These are phyloP conservation scores for Kuraishia molischiana DNA, from an alignment of 805 yeast genomes.

Conservation along the genomic window DNA sequence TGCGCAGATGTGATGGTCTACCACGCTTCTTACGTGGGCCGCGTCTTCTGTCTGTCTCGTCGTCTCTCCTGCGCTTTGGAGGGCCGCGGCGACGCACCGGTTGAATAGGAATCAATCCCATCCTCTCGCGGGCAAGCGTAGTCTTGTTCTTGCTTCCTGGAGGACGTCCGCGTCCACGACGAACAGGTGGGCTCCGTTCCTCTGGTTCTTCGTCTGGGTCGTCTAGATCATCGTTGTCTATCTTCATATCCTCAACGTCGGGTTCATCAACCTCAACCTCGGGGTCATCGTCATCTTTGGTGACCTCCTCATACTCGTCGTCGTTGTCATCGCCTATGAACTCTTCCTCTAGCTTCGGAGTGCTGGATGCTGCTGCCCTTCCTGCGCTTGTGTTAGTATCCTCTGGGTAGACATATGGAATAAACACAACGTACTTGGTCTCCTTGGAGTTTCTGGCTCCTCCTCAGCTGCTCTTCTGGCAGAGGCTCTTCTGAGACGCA, in stretches of 20 bases:
- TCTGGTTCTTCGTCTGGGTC: conserved; percentile 10
- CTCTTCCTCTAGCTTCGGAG: neutral
- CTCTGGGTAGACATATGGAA: no score
- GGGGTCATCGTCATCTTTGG: neutral
- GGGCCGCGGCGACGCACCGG: conserved; percentile 8
- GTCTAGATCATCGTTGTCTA: conserved; percentile 15
- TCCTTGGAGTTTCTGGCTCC: neutral
- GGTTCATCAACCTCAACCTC: conserved; percentile 2
- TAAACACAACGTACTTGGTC: neutral
- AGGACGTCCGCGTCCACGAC: conserved; percentile 21
- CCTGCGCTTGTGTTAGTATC: neutral
- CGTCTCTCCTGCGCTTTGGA: conserved; percentile 15
- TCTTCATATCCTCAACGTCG: conserved; percentile 5
- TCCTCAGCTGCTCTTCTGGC: neutral
- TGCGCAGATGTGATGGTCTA: conserved; percentile 7
- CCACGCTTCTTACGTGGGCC: conserved; percentile 7
- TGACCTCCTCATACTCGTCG: conserved; percentile 2
- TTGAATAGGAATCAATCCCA: conserved; percentile 8
- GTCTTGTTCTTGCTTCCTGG: conserved; percentile 15
- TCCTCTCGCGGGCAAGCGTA: conserved; percentile 13
- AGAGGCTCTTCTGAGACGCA: neutral
- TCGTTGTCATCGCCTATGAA: neutral
- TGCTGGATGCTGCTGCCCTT: neutral
- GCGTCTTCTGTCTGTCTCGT: conserved; percentile 12
- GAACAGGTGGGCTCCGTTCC: conserved; percentile 4